phyloP scores from a whole-genome alignment of 257 asterid species.

The Rehmannia glutinosa region DNA sequence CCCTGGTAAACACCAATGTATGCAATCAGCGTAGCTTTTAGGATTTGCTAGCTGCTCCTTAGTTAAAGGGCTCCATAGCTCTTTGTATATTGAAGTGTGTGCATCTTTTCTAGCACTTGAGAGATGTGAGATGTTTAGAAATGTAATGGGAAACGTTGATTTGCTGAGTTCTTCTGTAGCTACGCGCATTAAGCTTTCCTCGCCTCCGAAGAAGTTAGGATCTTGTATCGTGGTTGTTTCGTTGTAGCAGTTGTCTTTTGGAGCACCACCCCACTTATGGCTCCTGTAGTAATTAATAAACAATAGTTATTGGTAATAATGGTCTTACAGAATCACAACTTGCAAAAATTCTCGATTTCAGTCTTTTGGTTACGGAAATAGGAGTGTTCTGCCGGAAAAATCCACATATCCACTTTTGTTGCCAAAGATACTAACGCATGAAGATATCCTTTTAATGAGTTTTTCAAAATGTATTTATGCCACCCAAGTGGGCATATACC shows the following conservation, averaged over 20 bases:
- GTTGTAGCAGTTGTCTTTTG: slow-evolving; percentile 52
- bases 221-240: slow-evolving; percentile 52
- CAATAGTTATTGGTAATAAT: too few species aligned
- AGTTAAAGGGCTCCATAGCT: slow-evolving; percentile 42
- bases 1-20: slow-evolving; percentile 92
- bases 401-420: too few species aligned
- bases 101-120: slow-evolving; percentile 69
- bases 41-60: slow-evolving; percentile 46
- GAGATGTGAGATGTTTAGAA: slow-evolving; percentile 64
- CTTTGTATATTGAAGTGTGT: slow-evolving; percentile 67
- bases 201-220: slow-evolving; percentile 40
- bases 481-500: too few species aligned
- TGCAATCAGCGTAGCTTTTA: slow-evolving; percentile 64
- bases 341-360: too few species aligned
- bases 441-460: too few species aligned
- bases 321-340: too few species aligned
- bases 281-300: slow-evolving; percentile 37
- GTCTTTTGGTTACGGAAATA: too few species aligned
- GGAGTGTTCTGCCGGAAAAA: too few species aligned
- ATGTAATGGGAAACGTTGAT: slow-evolving; percentile 49
- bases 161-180: slow-evolving; percentile 35
- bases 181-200: slow-evolving; percentile 38
- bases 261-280: slow-evolving; percentile 61
- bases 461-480: too few species aligned
- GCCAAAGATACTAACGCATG: too few species aligned